Conservation (phyloP, 2,329 filamentous ascomycete genomes). For the Podosphaera aphanis region DNA sequence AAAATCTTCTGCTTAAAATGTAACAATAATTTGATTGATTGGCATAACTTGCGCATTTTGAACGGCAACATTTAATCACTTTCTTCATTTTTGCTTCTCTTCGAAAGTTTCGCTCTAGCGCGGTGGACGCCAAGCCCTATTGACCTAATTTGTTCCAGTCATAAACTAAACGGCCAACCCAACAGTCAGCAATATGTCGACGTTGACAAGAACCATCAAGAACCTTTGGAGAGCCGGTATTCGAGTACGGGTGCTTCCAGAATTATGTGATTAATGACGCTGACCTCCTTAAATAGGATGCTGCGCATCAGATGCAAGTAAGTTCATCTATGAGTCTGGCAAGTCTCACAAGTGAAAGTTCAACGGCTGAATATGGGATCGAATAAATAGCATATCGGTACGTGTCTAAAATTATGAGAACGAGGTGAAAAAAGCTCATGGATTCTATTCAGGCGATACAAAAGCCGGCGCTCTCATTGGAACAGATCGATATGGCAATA, state of each 20-base stretch:
- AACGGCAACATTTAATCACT: not conserved
- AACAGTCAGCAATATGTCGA: slow-evolving; percentile 48
- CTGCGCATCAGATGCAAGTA: slow-evolving; percentile 82
- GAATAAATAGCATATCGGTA: slow-evolving; percentile 14
- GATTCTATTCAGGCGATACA: slow-evolving; percentile 50
- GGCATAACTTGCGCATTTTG: not conserved
- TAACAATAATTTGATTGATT: not conserved
- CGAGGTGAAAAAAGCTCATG: slow-evolving; percentile 4
- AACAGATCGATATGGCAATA: slow-evolving; percentile 81
- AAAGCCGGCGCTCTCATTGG: slow-evolving; percentile 76
- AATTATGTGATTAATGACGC: slow-evolving; percentile 3
- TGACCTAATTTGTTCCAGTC: not conserved
- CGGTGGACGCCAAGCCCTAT: not conserved
- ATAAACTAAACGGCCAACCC: slow-evolving; percentile 1
- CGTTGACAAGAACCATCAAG: slow-evolving; percentile 59
- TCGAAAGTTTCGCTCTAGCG: not conserved
- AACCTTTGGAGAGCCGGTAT: slow-evolving; percentile 74
- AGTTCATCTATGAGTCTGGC: slow-evolving; percentile 21
- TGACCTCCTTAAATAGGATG: slow-evolving; percentile 41
- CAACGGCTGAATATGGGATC: slow-evolving; percentile 6
- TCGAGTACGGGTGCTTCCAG: slow-evolving; percentile 25
- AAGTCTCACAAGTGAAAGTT: slow-evolving; percentile 5
- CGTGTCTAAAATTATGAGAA: not conserved
- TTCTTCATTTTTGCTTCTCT: too few species aligned
- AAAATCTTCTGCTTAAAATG: not conserved